Percentiles rank a stretch among this genome's conserved stretches.
Evolutionary conservation across 495 filamentous ascomycete genomes (phyloP).

Genomic region (Opeltia flavorubescens): DNA sequence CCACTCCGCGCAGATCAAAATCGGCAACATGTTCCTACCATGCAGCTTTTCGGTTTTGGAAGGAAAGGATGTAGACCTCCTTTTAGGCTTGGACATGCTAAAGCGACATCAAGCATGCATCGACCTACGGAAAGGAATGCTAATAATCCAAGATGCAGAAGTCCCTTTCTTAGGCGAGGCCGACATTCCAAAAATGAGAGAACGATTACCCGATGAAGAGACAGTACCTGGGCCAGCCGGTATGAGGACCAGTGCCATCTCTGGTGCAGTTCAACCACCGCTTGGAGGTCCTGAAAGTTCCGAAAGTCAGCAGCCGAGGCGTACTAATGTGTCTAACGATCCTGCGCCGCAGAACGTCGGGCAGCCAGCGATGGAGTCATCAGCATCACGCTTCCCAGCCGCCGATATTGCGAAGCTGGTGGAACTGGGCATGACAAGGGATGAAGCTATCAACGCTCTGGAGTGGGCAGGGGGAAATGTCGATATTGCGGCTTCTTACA

Average conservation of each 20-base stretch:
- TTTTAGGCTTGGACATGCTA: slow-evolving; percentile 91
- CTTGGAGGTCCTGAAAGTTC: neutral
- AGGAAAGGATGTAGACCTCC: slow-evolving; percentile 89
- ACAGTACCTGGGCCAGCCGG: slow-evolving; percentile 76
- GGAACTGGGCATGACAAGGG: slow-evolving; percentile 63
- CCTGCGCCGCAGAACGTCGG: slow-evolving; percentile 9
- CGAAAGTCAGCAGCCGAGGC: slow-evolving; percentile 3
- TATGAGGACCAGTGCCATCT: slow-evolving; percentile 66
- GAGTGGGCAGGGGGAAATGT: slow-evolving; percentile 75
- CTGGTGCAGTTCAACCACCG: slow-evolving; percentile 65
- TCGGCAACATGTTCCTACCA: slow-evolving; percentile 73
- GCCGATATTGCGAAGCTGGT: slow-evolving; percentile 58
- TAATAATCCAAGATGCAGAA: slow-evolving; percentile 76
- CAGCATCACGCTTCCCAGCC: slow-evolving; percentile 32
- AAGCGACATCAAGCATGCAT: slow-evolving; percentile 87
- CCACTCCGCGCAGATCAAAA: slow-evolving; percentile 84
- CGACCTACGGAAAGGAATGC: slow-evolving; percentile 63
- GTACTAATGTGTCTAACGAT: slow-evolving; percentile 10
- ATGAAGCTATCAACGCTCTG: slow-evolving; percentile 65
- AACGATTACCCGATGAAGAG: slow-evolving; percentile 62
- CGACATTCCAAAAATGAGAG: slow-evolving; percentile 76
- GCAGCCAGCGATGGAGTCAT: slow-evolving; percentile 9
- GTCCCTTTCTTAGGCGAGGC: slow-evolving; percentile 83
- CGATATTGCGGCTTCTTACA: slow-evolving; percentile 69
- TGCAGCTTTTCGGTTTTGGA: slow-evolving; percentile 99